These are phyloP conservation scores for Calonectria henricotiae DNA, from an alignment of 2,329 filamentous ascomycete species.

Conservation along the genomic window DNA sequence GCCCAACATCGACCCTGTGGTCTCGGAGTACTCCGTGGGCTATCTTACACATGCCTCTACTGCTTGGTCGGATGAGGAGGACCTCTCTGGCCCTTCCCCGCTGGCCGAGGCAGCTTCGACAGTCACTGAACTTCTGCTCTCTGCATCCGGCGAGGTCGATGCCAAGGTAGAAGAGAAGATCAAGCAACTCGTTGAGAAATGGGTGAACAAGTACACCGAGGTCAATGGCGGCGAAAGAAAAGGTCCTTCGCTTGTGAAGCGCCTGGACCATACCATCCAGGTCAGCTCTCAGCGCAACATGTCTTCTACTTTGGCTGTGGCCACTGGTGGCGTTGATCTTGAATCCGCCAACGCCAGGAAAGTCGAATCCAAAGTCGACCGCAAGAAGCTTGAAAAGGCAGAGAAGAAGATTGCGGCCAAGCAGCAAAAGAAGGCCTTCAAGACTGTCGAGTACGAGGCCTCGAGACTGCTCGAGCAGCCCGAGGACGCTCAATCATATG, in stretches of 20 bases:
- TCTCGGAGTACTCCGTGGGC: constrained; percentile 94
- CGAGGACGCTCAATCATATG: constrained; percentile 90
- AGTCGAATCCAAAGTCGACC: constrained; percentile 97
- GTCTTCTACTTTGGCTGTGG: constrained; percentile 93
- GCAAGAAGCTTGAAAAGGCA: constrained; percentile 99
- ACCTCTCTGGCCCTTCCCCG: constrained; percentile 80
- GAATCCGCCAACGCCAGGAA: constrained; percentile 95
- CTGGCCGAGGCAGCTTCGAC: constrained; percentile 87
- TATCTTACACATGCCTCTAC: constrained; percentile 96
- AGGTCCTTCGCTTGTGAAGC: constrained; percentile 83
- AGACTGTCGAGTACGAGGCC: constrained; percentile 98
- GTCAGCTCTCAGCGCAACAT: constrained; percentile 96
- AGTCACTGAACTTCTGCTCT: constrained; percentile 91
- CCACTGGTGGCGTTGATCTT: constrained; percentile 88
- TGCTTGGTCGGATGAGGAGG: constrained; percentile 82
- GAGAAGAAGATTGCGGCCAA: constrained; percentile 98
- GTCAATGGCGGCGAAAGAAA: constrained; percentile 81
- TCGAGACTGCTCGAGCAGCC: constrained; percentile 89
- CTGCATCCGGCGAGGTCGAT: constrained; percentile 89
- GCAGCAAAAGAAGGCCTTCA: constrained; percentile 98
- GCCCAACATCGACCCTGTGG: constrained; percentile 88
- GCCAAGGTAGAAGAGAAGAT: constrained; percentile 83
- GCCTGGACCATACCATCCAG: constrained; percentile 94
- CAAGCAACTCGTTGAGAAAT: constrained; percentile 88
- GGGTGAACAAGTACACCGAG: constrained; percentile 86